A percentile compares a stretch with the other conserved stretches of the same genome.
These are phyloP conservation scores for Ophiocordyceps sinensis DNA, from an alignment of 2,329 filamentous ascomycete species.

Conservation along the genomic window DNA sequence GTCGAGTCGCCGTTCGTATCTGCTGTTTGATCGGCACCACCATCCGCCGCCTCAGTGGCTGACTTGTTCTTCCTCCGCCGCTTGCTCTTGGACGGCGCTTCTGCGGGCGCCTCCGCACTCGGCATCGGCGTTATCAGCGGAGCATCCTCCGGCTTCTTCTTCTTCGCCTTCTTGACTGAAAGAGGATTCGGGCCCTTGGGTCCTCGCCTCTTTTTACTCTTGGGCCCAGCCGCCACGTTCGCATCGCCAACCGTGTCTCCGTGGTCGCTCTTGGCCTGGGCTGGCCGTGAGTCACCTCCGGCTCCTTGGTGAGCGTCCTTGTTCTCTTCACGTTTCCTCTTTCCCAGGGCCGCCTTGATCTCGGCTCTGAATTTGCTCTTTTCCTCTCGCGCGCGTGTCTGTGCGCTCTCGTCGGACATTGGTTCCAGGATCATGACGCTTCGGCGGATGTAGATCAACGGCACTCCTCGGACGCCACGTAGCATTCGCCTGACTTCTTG, in stretches of 20 bases:
- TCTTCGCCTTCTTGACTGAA: constrained; percentile 56
- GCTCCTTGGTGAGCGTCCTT: constrained; percentile 23
- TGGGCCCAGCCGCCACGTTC: constrained; percentile 21
- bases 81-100: constrained; percentile 15
- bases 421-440: constrained; percentile 61
- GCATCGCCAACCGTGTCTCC: constrained; percentile 22
- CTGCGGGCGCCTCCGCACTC: constrained; percentile 8
- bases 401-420: constrained; percentile 54
- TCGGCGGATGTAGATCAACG: constrained; percentile 63
- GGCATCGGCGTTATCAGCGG: constrained; percentile 16
- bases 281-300: constrained; percentile 15
- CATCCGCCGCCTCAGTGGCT: constrained; percentile 5
- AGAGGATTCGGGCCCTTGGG: constrained; percentile 59
- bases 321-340: constrained; percentile 35
- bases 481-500: constrained; percentile 46
- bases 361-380: constrained; percentile 59
- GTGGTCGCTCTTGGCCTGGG: constrained; percentile 9
- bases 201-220: constrained; percentile 45
- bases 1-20: constrained; percentile 6
- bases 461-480: constrained; percentile 55
- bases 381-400: constrained; percentile 53
- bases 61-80: constrained; percentile 17
- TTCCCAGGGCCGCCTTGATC: constrained; percentile 36
- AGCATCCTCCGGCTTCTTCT: constrained; percentile 27
- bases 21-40: constrained; percentile 4